Evolutionary conservation across 2,329 filamentous ascomycete genomes (phyloP), one percentile per base, ranked within the genome.

Genomic region (Fusarium sp.): DNA sequence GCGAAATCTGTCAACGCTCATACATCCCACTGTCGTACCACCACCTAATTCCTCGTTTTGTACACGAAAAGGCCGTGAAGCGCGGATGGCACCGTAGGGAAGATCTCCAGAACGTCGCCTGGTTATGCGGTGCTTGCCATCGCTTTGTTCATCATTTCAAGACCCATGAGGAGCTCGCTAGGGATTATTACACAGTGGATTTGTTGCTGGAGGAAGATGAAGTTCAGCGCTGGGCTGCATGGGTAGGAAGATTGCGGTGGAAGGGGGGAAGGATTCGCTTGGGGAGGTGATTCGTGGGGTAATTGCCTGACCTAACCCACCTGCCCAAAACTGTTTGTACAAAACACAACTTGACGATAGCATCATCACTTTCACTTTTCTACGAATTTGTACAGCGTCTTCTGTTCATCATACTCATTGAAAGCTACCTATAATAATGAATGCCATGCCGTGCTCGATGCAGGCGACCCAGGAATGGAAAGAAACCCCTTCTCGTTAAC

Each of bases 81-180:
- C 86, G 93, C 47, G 93, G 92, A 1, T 97, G 94, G 94, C 93
- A 95, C 84, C 88, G 88, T 5, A 89, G 91, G 71, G 93, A 93
- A 81, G 89, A 91, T 83, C 81, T 97, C 81, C 90, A 93, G 77
- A 94, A 91, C 79, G 94, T 96, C 22, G 94, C 94, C 14, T 97
- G 94, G 94, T 83, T 97, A 74, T 97, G 94, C 82, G 87, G 94
- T 59, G 93, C 94, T 3, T 97, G 94, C 78, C 94, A 97, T 84
- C 90, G 88, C 47, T 95, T 94, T 80, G 93, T 97, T 80, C 94
- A 97, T 84, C 85, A 90, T 42, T 89, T 95, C 79, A 92, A 90
- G 37, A 87, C 84, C 6, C 94, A 96, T 79, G 94, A 97, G 86
- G 93, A 93, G 76, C 83, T 97, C 75, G 94, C 94, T 16, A 87